These are phyloP conservation scores for Zymoseptoria crescenta DNA, from an alignment of 2,329 filamentous ascomycete genomes.

Conservation along the genomic window DNA sequence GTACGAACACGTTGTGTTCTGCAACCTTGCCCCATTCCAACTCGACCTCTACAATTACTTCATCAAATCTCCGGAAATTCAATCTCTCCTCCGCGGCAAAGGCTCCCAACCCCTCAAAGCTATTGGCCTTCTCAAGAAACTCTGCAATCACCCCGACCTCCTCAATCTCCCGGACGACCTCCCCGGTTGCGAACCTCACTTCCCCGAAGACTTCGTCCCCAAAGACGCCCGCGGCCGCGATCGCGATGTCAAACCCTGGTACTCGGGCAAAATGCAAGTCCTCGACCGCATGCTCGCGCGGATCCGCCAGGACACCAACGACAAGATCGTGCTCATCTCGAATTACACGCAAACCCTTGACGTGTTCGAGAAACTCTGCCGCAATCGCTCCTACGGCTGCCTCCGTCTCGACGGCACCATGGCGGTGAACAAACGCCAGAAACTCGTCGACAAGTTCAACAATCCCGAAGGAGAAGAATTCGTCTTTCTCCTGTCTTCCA, in stretches of 20 bases:
- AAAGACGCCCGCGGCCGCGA: conserved; percentile 84
- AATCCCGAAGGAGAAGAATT: conserved; percentile 85
- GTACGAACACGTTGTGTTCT: conserved; percentile 98
- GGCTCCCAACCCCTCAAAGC: conserved; percentile 94
- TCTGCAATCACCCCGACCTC: conserved; percentile 95
- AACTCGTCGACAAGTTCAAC: conserved; percentile 96
- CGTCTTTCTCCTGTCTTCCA: conserved; percentile 91
- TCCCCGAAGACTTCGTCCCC: conserved; percentile 78
- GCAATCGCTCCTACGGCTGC: conserved; percentile 72
- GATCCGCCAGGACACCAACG: conserved; percentile 91
- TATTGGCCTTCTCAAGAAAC: conserved; percentile 93
- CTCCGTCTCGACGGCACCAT: conserved; percentile 92
- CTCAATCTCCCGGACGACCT: conserved; percentile 76
- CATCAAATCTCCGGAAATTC: conserved; percentile 90
- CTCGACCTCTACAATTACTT: conserved; percentile 93
- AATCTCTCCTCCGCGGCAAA: conserved; percentile 82
- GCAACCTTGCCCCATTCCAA: conserved; percentile 88
- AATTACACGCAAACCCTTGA: conserved; percentile 97
- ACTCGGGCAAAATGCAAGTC: conserved; percentile 96
- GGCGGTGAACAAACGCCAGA: conserved; percentile 95
- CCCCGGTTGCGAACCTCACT: conserved; percentile 74
- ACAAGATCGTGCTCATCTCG: conserved; percentile 98
- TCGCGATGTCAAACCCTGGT: conserved; percentile 87
- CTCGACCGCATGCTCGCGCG: conserved; percentile 90
- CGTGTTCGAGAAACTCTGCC: conserved; percentile 85